phyloP scores from a whole-genome alignment of 495 filamentous ascomycete genomes.

The Xylaria longipes region DNA sequence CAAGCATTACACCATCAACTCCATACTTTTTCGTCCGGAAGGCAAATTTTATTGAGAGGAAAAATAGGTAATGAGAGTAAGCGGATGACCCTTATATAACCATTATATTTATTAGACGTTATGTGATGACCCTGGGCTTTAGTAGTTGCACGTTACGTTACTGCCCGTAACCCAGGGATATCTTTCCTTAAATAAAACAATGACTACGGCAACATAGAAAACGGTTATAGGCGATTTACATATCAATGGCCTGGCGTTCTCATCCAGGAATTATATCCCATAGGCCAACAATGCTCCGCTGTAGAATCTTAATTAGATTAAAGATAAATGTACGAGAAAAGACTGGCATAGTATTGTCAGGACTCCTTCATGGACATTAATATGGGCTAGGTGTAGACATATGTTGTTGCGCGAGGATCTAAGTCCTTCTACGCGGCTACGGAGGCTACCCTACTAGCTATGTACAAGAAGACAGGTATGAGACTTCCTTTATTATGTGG shows the following conservation, averaged over 20 bases:
- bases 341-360: not conserved
- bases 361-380: too few relatives aligned
- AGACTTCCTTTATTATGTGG: too few relatives aligned
- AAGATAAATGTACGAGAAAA: not conserved
- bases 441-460: too few relatives aligned
- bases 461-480: too few relatives aligned
- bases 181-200: too few relatives aligned
- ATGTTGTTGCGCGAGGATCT: too few relatives aligned
- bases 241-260: not conserved
- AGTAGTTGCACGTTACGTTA: not conserved
- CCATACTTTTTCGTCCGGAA: not conserved
- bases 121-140: not conserved
- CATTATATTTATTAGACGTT: not conserved
- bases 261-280: not conserved
- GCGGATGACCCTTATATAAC: not conserved
- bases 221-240: not conserved
- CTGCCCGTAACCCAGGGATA: not conserved
- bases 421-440: too few relatives aligned
- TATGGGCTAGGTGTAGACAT: too few relatives aligned
- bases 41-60: not conserved
- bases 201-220: not conserved
- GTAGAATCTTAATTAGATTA: not conserved
- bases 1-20: not conserved
- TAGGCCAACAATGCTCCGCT: not conserved
- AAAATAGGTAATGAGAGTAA: not conserved